These are phyloP conservation scores for Fagopyrum tataricum DNA, from an alignment of 148 eudicot genomes.

Conservation along the genomic window DNA sequence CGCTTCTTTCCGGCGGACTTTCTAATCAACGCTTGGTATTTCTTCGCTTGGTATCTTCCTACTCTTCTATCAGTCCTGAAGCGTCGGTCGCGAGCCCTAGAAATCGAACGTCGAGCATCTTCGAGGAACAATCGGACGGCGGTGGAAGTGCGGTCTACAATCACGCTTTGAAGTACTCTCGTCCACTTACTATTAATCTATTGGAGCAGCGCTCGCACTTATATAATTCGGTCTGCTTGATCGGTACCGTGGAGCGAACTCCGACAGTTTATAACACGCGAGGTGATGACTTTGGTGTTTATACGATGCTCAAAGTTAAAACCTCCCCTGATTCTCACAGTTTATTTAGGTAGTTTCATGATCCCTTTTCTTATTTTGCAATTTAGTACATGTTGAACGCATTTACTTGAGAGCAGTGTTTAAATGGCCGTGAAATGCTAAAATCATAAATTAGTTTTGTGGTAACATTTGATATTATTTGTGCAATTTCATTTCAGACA, in stretches of 20 bases:
- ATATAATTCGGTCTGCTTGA: constrained; percentile 14
- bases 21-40: constrained; percentile 5
- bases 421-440: not conserved
- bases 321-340: constrained; percentile 8
- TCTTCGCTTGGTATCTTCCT: not conserved
- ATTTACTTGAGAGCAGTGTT: not conserved
- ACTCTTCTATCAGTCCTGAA: not conserved
- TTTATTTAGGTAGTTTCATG: not conserved
- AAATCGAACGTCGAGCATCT: constrained; percentile 8
- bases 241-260: constrained; percentile 10
- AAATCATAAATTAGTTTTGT: not conserved
- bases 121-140: constrained; percentile 11
- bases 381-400: not conserved
- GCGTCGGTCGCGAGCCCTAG: constrained; percentile 9
- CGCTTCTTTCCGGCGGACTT: not conserved
- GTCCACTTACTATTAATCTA: constrained; percentile 1
- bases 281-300: not conserved
- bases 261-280: not conserved
- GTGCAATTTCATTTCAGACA: not conserved
- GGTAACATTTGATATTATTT: not conserved
- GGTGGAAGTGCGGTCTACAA: constrained; percentile 12
- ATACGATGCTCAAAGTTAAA: constrained; percentile 2
- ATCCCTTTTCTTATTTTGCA: not conserved
- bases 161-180: constrained; percentile 12
- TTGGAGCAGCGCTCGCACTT: constrained; percentile 7